Evolutionary conservation across 2,329 filamentous ascomycete species (phyloP).

Genomic region (Cladosporium halotolerans): DNA sequence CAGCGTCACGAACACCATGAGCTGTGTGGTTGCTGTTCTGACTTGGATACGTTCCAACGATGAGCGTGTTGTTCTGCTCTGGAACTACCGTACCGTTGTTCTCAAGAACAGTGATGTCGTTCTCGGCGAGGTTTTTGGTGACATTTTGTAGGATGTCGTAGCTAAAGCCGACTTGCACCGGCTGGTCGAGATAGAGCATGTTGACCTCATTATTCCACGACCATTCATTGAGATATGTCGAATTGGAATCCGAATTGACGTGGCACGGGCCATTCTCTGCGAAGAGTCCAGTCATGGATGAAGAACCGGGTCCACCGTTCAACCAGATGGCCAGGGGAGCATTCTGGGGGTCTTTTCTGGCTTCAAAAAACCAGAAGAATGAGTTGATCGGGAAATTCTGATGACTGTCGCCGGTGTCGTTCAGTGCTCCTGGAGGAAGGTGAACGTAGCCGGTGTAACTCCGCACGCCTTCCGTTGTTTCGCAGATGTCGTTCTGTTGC

Average conservation of each 20-base stretch:
- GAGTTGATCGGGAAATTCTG: constrained; percentile 24
- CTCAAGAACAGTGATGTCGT: constrained; percentile 13
- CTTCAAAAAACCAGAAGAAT: constrained; percentile 59
- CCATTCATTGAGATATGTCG: constrained; percentile 48
- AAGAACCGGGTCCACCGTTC: constrained; percentile 52
- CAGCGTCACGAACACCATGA: constrained; percentile 48
- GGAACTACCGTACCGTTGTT: constrained; percentile 25
- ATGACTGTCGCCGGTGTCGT: constrained; percentile 18
- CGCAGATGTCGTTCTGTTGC: constrained; percentile 33
- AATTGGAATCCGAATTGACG: constrained; percentile 48
- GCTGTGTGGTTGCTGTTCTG: constrained; percentile 39
- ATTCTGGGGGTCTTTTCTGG: constrained; percentile 47
- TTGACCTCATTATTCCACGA: constrained; percentile 56
- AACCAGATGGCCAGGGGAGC: constrained; percentile 54
- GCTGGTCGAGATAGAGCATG: constrained; percentile 60
- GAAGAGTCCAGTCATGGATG: constrained; percentile 45
- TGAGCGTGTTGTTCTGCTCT: constrained; percentile 47
- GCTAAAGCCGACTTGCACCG: constrained; percentile 50
- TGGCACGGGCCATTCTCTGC: constrained; percentile 50
- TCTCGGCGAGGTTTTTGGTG: constrained; percentile 27
- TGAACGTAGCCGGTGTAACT: constrained; percentile 35
- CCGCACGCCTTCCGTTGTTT: constrained; percentile 44
- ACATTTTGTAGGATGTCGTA: constrained; percentile 39
- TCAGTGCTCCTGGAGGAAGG: constrained; percentile 18
- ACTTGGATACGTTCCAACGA: constrained; percentile 48